Conservation (phyloP, 2,329 filamentous ascomycete genomes). For the Erysiphe pulchra region DNA sequence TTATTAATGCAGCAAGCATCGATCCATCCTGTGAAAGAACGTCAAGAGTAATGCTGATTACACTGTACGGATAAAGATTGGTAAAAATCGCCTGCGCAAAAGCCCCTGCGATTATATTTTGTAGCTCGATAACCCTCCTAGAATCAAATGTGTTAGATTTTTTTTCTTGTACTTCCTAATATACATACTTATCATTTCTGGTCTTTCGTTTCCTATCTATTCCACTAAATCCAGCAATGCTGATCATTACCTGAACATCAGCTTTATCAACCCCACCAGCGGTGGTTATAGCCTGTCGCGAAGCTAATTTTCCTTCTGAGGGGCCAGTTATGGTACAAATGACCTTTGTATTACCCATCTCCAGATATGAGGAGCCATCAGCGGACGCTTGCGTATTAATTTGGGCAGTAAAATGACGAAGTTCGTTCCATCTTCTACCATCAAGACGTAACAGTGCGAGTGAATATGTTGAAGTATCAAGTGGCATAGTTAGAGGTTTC, state of each 20-base stretch:
- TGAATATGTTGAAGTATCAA: slow-evolving; percentile 80
- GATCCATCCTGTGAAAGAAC: slow-evolving; percentile 79
- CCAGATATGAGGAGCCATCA: slow-evolving; percentile 78
- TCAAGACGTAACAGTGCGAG: slow-evolving; percentile 64
- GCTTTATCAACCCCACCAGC: slow-evolving; percentile 21
- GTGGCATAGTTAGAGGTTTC: slow-evolving; percentile 39
- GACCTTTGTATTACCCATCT: slow-evolving; percentile 94
- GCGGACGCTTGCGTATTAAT: slow-evolving; percentile 81
- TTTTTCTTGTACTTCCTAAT: slow-evolving; percentile 1
- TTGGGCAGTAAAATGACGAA: slow-evolving; percentile 67
- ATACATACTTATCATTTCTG: slow-evolving; percentile 49
- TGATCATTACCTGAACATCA: slow-evolving; percentile 56
- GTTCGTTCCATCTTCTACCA: slow-evolving; percentile 86
- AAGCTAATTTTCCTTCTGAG: slow-evolving; percentile 35
- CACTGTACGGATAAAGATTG: slow-evolving; percentile 69
- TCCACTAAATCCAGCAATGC: slow-evolving; percentile 66
- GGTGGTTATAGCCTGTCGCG: slow-evolving; percentile 10
- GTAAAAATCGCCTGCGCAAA: slow-evolving; percentile 60
- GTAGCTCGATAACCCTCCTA: slow-evolving; percentile 31
- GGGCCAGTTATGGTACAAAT: slow-evolving; percentile 82
- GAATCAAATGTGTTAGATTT: neutral
- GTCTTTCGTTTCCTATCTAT: slow-evolving; percentile 59
- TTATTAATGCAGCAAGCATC: slow-evolving; percentile 68
- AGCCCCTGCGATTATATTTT: slow-evolving; percentile 51
- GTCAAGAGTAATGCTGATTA: slow-evolving; percentile 61